Base-by-base conservation (phyloP, 2,329 filamentous ascomycete species). In the Pezicula carpinea region DNA sequence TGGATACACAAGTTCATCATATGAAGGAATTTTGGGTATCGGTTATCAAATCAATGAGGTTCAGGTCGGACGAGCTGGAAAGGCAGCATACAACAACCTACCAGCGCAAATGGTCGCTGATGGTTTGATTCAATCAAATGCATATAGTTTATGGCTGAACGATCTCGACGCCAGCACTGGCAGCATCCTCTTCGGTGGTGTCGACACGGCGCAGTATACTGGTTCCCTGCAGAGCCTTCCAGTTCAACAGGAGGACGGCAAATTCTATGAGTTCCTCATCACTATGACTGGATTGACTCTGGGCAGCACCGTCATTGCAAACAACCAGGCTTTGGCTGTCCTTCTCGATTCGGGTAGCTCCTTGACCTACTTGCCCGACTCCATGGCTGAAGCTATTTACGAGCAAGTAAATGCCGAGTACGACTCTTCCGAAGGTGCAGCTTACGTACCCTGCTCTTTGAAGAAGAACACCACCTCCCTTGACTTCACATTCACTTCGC, bases 31-130 rank as follows among this genome's bases (percentile, higher is more conserved):
- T 35, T 66, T 96, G 17, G 91, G 91, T 15, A 85, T 97, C 51
- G 91, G 91, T 6, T 96, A 96, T 64, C 64, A 76, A 0, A 65
- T 75, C 53, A 93, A 95, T 64, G 91, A 96, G 67, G 87, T 86
- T 11, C 80, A 85, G 56, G 80, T 87, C 39, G 75, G 75, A 43
- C 73, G 79, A 53, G 76, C 72, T 7, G 71, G 75, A 5, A 65
- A 71, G 48, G 48, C 67, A 4, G 48, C 77, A 0, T 91, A 91
- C 65, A 66, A 79, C 36, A 91, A 90, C 62, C 70, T 91, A 6
- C 86, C 86, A 2, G 74, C 77, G 35, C 78, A 78, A 50, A 71
- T 91, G 70, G 78, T 78, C 1, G 65, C 77, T 23, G 70, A 77
- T 4, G 81, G 80, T 6, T 46, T 75, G 42, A 88, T 88, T 54